These are phyloP conservation scores for Rhododendron williamsianum DNA, from an alignment of 148 eudicot genomes.

Conservation along the genomic window DNA sequence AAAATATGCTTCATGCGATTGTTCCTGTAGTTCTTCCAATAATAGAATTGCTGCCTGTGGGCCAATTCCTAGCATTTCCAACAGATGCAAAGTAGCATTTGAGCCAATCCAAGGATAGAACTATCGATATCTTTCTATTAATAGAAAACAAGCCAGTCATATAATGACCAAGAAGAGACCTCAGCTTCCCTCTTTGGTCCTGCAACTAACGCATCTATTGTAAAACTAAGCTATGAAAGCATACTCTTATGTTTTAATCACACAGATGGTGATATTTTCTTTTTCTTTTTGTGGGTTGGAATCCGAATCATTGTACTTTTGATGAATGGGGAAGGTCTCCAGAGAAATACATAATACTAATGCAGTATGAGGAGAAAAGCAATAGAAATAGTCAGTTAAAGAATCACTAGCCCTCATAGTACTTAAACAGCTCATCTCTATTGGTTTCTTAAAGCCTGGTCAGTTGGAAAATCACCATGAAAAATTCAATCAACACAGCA, in stretches of 20 bases:
- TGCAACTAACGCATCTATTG: background rate
- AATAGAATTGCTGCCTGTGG: constrained; percentile 88
- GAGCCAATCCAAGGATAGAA: background rate
- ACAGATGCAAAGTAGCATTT: constrained; percentile 6
- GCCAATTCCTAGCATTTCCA: constrained; percentile 68
- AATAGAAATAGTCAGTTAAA: background rate
- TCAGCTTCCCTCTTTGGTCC: background rate
- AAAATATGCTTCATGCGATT: constrained; percentile 90
- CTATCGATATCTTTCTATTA: background rate
- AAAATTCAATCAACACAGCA: background rate
- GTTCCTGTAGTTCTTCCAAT: constrained; percentile 93
- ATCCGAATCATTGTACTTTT: background rate
- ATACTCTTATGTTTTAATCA: background rate
- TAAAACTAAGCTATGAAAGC: constrained; percentile 6
- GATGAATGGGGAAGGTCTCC: background rate
- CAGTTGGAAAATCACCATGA: background rate
- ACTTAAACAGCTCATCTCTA: background rate
- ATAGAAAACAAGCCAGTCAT: background rate
- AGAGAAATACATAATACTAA: background rate
- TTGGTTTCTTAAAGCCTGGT: background rate
- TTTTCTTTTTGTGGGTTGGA: background rate
- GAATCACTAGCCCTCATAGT: background rate
- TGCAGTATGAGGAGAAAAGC: background rate
- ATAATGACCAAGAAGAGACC: background rate
- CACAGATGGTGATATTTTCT: background rate